Evolutionary conservation across 2,329 filamentous ascomycete genomes (phyloP), one percentile per base, ranked within the genome.

Genomic region (Neofusicoccum parvum): DNA sequence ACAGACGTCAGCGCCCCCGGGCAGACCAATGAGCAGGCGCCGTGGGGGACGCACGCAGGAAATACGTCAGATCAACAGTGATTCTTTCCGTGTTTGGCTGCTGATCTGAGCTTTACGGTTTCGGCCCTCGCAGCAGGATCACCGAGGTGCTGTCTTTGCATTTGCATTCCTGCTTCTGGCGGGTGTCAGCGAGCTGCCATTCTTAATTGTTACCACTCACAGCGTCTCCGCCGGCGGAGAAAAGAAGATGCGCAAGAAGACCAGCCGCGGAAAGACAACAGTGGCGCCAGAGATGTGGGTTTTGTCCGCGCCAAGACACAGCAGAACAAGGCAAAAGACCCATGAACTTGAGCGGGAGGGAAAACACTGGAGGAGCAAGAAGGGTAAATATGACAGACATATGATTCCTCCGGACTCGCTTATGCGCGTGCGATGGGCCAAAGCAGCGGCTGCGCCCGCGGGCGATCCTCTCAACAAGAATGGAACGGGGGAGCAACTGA

Each of bases 81-180:
- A 6, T 14, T 20, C 17, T 5, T 20, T 6, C 43, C n/a, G 6
- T 14, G n/a, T 45, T 23, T 43, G 39, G 41, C 2, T 23, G 53
- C 53, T 58, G 53, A 58, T 58, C 53, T 45, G 36, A 23, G 51
- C 51, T 23, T 54, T 54, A 54, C 36, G 23, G 23, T 51, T 34
- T 34, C 27, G 48, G 48, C 11, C 14, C 34, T 39, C 36, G 34
- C 51, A 23, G n/a, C 12, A 14, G 14, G 48, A 51, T 32, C 48
- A 7, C 36, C 36, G 36, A 9, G 36, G 36, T 12, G 7, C 12
- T 39, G 12, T 12, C 12, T 39, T 15, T 39, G 37, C 37, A 39
- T 12, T 7, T 39, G 3, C 41, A n/a, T 45, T 45, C 41, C 41
- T 45, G 27, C 27, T 39, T 39, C 37, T 4, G 2, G 5, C 27